These are phyloP conservation scores for Peronospora belbahrii DNA, from an alignment of 352 stramenopile genomes.

Conservation along the genomic window DNA sequence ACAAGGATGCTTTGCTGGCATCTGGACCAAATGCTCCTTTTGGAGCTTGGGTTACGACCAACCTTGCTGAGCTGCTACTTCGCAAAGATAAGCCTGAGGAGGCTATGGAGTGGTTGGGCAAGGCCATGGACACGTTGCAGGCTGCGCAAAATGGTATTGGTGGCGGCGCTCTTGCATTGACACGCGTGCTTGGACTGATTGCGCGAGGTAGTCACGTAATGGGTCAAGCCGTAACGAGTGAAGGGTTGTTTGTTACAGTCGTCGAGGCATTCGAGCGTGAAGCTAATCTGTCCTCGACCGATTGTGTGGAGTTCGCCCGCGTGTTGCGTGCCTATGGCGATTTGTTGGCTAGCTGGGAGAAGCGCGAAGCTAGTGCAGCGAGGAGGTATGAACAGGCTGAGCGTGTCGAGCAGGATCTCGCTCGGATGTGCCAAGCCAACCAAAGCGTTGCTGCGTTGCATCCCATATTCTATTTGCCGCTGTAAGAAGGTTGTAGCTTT, in stretches of 20 bases:
- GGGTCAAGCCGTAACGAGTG: constrained; percentile 60
- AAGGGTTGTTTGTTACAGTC: constrained; percentile 62
- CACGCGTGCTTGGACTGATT: constrained; percentile 57
- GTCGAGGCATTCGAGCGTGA: constrained; percentile 67
- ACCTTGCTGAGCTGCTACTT: constrained; percentile 59
- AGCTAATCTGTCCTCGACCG: constrained; percentile 35
- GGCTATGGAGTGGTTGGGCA: constrained; percentile 61
- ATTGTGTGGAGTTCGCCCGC: constrained; percentile 61
- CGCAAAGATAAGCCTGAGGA: constrained; percentile 50
- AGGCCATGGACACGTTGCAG: constrained; percentile 56
- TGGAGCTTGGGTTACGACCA: constrained; percentile 60
- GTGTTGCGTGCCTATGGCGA: constrained; percentile 53
- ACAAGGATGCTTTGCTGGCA: constrained; percentile 38
- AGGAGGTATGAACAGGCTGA: constrained; percentile 38
- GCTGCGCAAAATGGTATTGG: constrained; percentile 36
- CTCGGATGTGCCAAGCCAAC: constrained; percentile 21
- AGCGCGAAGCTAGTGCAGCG: constrained; percentile 34
- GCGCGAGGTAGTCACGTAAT: constrained; percentile 52
- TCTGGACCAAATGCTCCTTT: constrained; percentile 52
- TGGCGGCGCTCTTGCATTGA: constrained; percentile 47
- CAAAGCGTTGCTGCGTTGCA: constrained; percentile 29
- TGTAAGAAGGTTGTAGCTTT: constrained; percentile 18
- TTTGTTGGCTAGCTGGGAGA: constrained; percentile 48
- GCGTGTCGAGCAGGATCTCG: constrained; percentile 30
- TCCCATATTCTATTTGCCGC: constrained; percentile 45